Percentiles rank a stretch among this genome's conserved stretches.
Conservation (phyloP, 495 filamentous ascomycete species). For the Penicillium malachiteum region DNA sequence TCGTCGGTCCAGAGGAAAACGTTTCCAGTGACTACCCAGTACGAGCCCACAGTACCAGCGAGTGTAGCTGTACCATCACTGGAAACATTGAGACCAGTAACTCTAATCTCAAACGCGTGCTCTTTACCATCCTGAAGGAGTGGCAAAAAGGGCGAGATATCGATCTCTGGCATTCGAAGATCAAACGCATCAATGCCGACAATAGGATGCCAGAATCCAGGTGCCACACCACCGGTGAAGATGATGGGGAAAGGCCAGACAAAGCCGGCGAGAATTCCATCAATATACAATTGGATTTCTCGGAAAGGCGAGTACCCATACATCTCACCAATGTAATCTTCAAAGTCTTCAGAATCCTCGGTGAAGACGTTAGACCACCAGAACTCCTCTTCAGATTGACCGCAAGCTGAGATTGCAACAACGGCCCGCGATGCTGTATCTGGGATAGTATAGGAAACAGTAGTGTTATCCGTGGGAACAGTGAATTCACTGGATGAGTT, state of each 20-base stretch:
- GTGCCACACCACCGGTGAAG: slow-evolving; percentile 84
- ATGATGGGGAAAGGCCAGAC: slow-evolving; percentile 85
- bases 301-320: slow-evolving; percentile 77
- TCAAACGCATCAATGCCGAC: slow-evolving; percentile 86
- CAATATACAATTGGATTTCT: slow-evolving; percentile 78
- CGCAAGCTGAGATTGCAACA: slow-evolving; percentile 73
- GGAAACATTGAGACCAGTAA: slow-evolving; percentile 60
- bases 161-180: slow-evolving; percentile 76
- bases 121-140: slow-evolving; percentile 60
- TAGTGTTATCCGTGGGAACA: slow-evolving; percentile 64
- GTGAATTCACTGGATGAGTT: slow-evolving; percentile 66
- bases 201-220: slow-evolving; percentile 79
- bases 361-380: slow-evolving; percentile 86
- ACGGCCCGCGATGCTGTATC: slow-evolving; percentile 65
- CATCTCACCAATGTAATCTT: slow-evolving; percentile 51
- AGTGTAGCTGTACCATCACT: slow-evolving; percentile 47
- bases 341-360: slow-evolving; percentile 61
- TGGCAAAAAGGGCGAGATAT: slow-evolving; percentile 76
- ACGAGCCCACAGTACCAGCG: slow-evolving; percentile 60
- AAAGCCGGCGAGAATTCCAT: slow-evolving; percentile 73
- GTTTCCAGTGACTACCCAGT: slow-evolving; percentile 83
- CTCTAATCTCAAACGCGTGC: slow-evolving; percentile 70
- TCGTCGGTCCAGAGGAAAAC: slow-evolving; percentile 69
- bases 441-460: slow-evolving; percentile 55
- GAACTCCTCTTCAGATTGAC: slow-evolving; percentile 79